These are phyloP conservation scores for Dryas alaskensis DNA, from an alignment of 306 rosid species.

Conservation along the genomic window DNA sequence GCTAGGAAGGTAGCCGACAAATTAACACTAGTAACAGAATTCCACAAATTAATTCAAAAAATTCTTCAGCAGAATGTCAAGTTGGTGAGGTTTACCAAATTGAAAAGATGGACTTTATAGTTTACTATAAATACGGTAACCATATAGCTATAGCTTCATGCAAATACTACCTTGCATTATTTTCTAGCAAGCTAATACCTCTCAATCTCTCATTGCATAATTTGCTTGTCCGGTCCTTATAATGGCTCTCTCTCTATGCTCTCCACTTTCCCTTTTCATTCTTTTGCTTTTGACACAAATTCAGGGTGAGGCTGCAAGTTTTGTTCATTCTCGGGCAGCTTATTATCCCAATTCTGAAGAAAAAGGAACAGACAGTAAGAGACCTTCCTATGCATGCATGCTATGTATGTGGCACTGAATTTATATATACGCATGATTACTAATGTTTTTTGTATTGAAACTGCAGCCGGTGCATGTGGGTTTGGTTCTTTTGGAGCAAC, in stretches of 20 bases:
- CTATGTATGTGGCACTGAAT: too few species aligned
- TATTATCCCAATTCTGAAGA: constrained; percentile 74
- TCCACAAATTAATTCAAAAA: neutral
- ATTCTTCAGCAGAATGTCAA: constrained; percentile 32
- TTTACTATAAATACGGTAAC: constrained; percentile 50
- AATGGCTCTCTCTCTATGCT: constrained; percentile 52
- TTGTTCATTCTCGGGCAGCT: constrained; percentile 72
- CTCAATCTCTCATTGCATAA: constrained; percentile 12
- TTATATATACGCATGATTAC: neutral
- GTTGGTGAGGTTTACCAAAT: constrained; percentile 31
- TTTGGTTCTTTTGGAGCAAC: constrained; percentile 91
- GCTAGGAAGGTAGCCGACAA: constrained; percentile 23
- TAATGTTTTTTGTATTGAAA: constrained; percentile 9
- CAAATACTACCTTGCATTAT: constrained; percentile 25
- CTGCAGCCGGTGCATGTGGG: constrained; percentile 74
- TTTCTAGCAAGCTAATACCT: neutral
- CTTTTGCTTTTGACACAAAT: constrained; percentile 59
- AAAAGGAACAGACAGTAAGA: constrained; percentile 77
- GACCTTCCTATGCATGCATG: neutral
- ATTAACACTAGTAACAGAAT: neutral
- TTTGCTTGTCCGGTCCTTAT: neutral
- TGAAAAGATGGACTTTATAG: constrained; percentile 9
- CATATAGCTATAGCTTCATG: constrained; percentile 25
- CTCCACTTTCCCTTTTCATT: constrained; percentile 33
- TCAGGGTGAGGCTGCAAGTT: constrained; percentile 51